A percentile compares a stretch with the other conserved stretches of the same genome.
These are phyloP conservation scores for Prototheca wickerhamii DNA, from an alignment of 163 green algal species.

Conservation along the genomic window DNA sequence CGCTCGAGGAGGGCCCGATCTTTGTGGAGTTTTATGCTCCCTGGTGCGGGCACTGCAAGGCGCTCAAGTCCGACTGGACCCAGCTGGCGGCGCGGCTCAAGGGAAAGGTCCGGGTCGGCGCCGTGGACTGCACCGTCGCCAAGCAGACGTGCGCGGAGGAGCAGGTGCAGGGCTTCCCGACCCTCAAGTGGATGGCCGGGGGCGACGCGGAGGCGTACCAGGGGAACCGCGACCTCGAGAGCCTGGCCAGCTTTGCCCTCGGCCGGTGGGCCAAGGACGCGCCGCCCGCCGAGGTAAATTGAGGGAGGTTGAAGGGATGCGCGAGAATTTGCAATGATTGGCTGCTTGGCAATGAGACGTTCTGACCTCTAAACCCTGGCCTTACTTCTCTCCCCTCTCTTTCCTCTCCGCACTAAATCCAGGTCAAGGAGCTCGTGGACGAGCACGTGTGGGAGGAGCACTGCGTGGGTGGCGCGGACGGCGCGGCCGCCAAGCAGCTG, in stretches of 20 bases:
- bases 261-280: slow-evolving; percentile 20
- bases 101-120: slow-evolving; percentile 72
- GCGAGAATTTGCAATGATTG: too few species aligned
- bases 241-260: slow-evolving; percentile 48
- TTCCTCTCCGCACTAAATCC: background rate
- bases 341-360: background rate
- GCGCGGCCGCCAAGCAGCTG: slow-evolving; percentile 40
- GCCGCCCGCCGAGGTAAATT: slow-evolving; percentile 28
- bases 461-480: slow-evolving; percentile 34
- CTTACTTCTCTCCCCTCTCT: background rate
- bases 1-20: slow-evolving; percentile 58
- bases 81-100: slow-evolving; percentile 43
- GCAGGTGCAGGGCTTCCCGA: slow-evolving; percentile 45
- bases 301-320: too few species aligned
- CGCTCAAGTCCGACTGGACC: slow-evolving; percentile 37
- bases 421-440: slow-evolving; percentile 66
- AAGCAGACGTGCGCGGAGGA: slow-evolving; percentile 34
- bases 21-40: slow-evolving; percentile 69
- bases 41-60: slow-evolving; percentile 50
- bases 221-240: slow-evolving; percentile 43
- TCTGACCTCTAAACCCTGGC: background rate
- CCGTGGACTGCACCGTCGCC: slow-evolving; percentile 76
- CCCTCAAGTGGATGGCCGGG: slow-evolving; percentile 49
- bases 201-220: slow-evolving; percentile 35
- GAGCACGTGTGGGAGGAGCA: slow-evolving; percentile 51